Evolutionary conservation across 1,284 basidiomycete species (phyloP).

Genomic region (Flammula alnicola): DNA sequence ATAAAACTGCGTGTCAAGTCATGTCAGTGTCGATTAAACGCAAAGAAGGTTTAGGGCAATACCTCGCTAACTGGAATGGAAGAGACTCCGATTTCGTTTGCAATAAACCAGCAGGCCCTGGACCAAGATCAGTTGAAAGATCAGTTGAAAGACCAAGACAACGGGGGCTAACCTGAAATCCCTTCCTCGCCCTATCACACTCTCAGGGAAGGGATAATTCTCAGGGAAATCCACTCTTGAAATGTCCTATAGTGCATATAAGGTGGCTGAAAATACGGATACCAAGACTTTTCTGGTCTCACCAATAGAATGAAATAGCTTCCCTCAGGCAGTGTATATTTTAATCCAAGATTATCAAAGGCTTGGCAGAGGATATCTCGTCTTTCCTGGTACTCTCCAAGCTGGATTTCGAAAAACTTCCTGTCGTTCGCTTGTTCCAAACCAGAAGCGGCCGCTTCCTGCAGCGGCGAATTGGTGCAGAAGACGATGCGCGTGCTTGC

Average conservation of each 20-base stretch:
- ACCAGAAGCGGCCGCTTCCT: constrained; percentile 91
- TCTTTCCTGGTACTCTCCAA: constrained; percentile 82
- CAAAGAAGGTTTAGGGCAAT: constrained; percentile 3
- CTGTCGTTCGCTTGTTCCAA: constrained; percentile 77
- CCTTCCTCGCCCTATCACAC: constrained; percentile 78
- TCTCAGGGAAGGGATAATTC: constrained; percentile 81
- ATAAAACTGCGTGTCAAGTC: constrained; percentile 70
- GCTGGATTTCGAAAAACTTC: constrained; percentile 83
- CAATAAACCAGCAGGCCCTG: constrained; percentile 91
- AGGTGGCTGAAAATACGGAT: background rate
- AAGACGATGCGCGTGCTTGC: constrained; percentile 95
- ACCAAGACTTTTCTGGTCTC: constrained; percentile 27
- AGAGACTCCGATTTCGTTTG: constrained; percentile 86
- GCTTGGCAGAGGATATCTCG: constrained; percentile 74
- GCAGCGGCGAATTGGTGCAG: constrained; percentile 89
- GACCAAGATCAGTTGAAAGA: background rate
- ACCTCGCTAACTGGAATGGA: constrained; percentile 95
- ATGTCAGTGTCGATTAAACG: constrained; percentile 5
- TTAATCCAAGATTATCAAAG: constrained; percentile 86
- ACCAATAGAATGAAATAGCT: constrained; percentile 90
- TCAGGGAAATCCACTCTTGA: constrained; percentile 82
- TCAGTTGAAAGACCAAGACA: constrained; percentile 4
- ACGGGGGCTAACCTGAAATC: constrained; percentile 75
- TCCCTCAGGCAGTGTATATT: constrained; percentile 88
- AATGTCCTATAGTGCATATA: constrained; percentile 64